Conservation (phyloP, 305 asterid genomes). For the Rubia tinctorum region DNA sequence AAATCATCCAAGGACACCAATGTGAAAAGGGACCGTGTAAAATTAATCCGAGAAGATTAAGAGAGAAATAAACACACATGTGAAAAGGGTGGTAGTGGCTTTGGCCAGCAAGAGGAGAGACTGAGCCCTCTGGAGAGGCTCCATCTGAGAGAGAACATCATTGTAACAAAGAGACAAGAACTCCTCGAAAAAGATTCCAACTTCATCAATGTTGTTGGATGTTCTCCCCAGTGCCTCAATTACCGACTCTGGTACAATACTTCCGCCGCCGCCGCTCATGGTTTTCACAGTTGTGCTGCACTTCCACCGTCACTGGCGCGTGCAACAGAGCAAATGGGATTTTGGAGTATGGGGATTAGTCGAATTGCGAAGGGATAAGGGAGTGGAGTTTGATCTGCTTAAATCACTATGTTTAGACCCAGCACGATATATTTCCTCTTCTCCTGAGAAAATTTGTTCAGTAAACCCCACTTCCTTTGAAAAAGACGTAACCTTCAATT, state of each 20-base stretch:
- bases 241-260: slow-evolving; percentile 62
- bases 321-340: background rate
- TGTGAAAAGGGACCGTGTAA: background rate
- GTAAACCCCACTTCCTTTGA: too few relatives aligned
- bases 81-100: slow-evolving; percentile 64
- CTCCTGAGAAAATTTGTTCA: too few relatives aligned
- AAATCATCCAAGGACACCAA: background rate
- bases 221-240: slow-evolving; percentile 78
- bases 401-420: background rate
- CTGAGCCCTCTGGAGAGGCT: slow-evolving; percentile 79
- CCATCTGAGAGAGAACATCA: slow-evolving; percentile 65
- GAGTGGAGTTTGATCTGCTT: background rate
- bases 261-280: slow-evolving; percentile 26
- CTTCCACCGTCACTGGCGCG: background rate
- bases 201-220: slow-evolving; percentile 57
- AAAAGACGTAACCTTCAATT: too few relatives aligned
- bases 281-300: background rate
- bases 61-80: slow-evolving; percentile 38
- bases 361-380: background rate
- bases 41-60: background rate
- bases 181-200: slow-evolving; percentile 57
- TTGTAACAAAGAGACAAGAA: slow-evolving; percentile 53
- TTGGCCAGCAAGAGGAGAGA: slow-evolving; percentile 65
- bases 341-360: background rate
- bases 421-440: too few relatives aligned